These are phyloP conservation scores for Penicillium coprophilum DNA, from an alignment of 495 filamentous ascomycete species.

Conservation along the genomic window DNA sequence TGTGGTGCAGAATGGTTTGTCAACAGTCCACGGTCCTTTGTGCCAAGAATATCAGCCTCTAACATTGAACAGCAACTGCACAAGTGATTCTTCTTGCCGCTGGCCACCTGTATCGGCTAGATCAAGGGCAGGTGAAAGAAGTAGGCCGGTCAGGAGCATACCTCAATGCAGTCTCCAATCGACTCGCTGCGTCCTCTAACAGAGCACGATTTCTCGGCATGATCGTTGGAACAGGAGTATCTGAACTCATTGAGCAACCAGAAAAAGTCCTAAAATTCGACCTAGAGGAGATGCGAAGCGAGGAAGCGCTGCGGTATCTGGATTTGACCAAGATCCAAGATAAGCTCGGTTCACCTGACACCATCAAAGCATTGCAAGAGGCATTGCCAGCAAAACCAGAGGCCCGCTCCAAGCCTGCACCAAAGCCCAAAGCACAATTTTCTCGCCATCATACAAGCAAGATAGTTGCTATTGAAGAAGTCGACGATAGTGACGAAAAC, in stretches of 20 bases:
- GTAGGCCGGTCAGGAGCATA: slow-evolving; percentile 69
- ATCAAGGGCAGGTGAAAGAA: slow-evolving; percentile 58
- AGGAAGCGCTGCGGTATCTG: slow-evolving; percentile 78
- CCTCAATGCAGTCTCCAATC: slow-evolving; percentile 79
- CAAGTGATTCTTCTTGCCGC: slow-evolving; percentile 77
- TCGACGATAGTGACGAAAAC: slow-evolving; percentile 53
- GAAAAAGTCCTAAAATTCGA: slow-evolving; percentile 77
- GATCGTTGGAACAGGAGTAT: slow-evolving; percentile 80
- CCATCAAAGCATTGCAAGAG: slow-evolving; percentile 35
- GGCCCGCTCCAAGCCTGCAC: slow-evolving; percentile 14
- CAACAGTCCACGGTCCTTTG: neutral
- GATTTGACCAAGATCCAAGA: slow-evolving; percentile 63
- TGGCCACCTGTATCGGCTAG: slow-evolving; percentile 67
- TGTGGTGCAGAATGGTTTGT: slow-evolving; percentile 79
- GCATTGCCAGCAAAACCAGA: neutral
- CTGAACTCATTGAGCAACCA: slow-evolving; percentile 72
- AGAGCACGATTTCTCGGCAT: slow-evolving; percentile 85
- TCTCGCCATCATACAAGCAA: slow-evolving; percentile 39
- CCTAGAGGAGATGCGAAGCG: slow-evolving; percentile 70
- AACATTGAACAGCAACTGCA: slow-evolving; percentile 57
- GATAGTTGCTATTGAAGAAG: slow-evolving; percentile 67
- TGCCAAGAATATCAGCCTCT: neutral
- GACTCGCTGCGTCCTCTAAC: slow-evolving; percentile 71
- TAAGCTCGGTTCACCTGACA: slow-evolving; percentile 57
- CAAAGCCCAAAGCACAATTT: slow-evolving; percentile 15